A percentile compares a stretch with the other conserved stretches of the same genome.
Conservation (phyloP, 164 flowering plant species). For the Vitis amurensis region DNA sequence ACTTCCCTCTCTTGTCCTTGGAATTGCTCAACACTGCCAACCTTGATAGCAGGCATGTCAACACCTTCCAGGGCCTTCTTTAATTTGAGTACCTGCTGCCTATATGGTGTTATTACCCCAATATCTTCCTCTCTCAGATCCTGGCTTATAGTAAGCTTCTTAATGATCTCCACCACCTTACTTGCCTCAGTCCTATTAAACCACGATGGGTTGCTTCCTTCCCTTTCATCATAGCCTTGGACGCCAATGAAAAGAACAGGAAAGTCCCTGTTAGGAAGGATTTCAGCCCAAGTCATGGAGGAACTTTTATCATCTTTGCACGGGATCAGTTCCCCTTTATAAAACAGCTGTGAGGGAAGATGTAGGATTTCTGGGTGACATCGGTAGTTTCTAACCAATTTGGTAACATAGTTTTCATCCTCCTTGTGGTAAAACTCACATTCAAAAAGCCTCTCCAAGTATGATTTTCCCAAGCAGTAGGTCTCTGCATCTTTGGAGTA, state of each 20-base stretch:
- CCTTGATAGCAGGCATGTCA: constrained; percentile 54
- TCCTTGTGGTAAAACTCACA: constrained; percentile 43
- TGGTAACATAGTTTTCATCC: constrained; percentile 63
- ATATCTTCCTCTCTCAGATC: constrained; percentile 55
- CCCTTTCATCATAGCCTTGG: constrained; percentile 96
- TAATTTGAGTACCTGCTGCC: constrained; percentile 83
- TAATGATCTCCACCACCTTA: constrained; percentile 73
- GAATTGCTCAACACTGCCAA: constrained; percentile 97
- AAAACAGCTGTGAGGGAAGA: constrained; percentile 83
- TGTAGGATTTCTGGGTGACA: constrained; percentile 71
- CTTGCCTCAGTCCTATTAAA: constrained; percentile 91
- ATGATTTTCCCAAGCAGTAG: constrained; percentile 79
- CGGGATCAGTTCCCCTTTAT: constrained; percentile 70
- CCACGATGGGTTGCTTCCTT: constrained; percentile 97
- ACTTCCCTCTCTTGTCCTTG: constrained; percentile 91
- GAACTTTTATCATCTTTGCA: constrained; percentile 49
- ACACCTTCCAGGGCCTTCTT: constrained; percentile 58
- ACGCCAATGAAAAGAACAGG: constrained; percentile 82
- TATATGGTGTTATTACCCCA: constrained; percentile 91
- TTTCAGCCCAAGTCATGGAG: constrained; percentile 24
- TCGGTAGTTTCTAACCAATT: constrained; percentile 77
- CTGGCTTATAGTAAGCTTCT: constrained; percentile 31
- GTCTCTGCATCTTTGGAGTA: constrained; percentile 66
- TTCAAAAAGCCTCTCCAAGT: constrained; percentile 74
- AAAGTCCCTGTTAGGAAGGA: constrained; percentile 70